Conservation (phyloP, 129 eudicot genomes). For the Logfia minima region DNA sequence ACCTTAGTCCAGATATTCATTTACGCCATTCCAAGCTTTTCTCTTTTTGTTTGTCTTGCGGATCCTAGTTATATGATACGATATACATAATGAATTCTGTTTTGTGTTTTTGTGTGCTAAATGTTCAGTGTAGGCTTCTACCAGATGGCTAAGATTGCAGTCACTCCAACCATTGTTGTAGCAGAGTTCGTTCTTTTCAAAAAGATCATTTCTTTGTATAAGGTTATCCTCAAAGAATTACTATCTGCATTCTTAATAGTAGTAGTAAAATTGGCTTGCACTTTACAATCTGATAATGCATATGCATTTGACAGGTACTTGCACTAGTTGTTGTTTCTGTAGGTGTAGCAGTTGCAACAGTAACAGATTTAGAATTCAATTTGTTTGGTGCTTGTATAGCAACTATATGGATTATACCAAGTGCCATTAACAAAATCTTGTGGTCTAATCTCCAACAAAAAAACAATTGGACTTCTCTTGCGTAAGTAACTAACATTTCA, state of each 20-base stretch:
- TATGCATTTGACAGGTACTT: slow-evolving; percentile 45
- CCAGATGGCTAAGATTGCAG: slow-evolving; percentile 91
- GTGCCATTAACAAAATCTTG: slow-evolving; percentile 75
- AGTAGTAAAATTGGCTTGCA: not conserved
- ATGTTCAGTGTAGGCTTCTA: slow-evolving; percentile 82
- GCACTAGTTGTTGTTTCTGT: slow-evolving; percentile 65
- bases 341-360: slow-evolving; percentile 85
- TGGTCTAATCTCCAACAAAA: slow-evolving; percentile 82
- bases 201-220: slow-evolving; percentile 56
- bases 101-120: slow-evolving; percentile 13
- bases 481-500: slow-evolving; percentile 41
- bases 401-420: slow-evolving; percentile 66
- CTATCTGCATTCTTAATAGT: not conserved
- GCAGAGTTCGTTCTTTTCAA: slow-evolving; percentile 67
- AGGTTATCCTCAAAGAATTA: slow-evolving; percentile 34
- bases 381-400: slow-evolving; percentile 74
- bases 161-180: slow-evolving; percentile 86
- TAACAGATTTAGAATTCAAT: slow-evolving; percentile 77
- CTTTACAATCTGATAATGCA: slow-evolving; percentile 2
- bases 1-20: not conserved
- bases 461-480: slow-evolving; percentile 77
- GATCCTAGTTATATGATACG: not conserved
- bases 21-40: not conserved
- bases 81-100: not conserved
- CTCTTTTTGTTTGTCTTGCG: not conserved